Conservation (phyloP, 352 stramenopile genomes). For the Pythium phragmitis region DNA sequence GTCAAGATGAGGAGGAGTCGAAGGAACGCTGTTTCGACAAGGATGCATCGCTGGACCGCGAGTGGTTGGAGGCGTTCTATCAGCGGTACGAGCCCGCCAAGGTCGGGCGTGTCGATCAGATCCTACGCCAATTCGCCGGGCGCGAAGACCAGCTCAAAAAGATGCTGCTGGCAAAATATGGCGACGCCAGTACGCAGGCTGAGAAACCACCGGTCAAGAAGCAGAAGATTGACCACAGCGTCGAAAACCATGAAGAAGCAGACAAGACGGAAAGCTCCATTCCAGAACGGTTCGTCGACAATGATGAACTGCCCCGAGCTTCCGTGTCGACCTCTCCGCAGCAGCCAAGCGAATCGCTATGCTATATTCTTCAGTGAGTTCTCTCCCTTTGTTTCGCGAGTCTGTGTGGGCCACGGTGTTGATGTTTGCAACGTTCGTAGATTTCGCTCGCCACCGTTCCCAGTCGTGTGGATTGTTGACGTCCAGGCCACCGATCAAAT, state of each 20-base stretch:
- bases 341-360: conserved; percentile 19
- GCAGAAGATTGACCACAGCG: conserved; percentile 14
- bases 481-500: conserved; percentile 34
- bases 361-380: conserved; percentile 39
- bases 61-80: conserved; percentile 64
- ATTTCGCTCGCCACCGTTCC: conserved; percentile 31
- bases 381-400: not conserved
- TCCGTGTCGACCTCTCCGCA: not conserved
- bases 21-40: conserved; percentile 17
- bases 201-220: conserved; percentile 27
- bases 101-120: conserved; percentile 38
- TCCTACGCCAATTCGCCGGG: conserved; percentile 60
- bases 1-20: conserved; percentile 17
- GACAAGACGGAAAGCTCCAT: conserved; percentile 16
- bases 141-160: conserved; percentile 60
- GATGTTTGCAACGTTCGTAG: not conserved
- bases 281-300: conserved; percentile 8
- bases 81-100: conserved; percentile 50
- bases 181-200: not conserved
- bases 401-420: not conserved
- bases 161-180: conserved; percentile 65
- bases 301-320: not conserved
- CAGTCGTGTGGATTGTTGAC: conserved; percentile 64
- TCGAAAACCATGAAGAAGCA: not conserved
- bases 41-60: conserved; percentile 33